Evolutionary conservation across 225 moss, liverwort and hornwort species (phyloP).

Genomic region (Marchantia paleacea): DNA sequence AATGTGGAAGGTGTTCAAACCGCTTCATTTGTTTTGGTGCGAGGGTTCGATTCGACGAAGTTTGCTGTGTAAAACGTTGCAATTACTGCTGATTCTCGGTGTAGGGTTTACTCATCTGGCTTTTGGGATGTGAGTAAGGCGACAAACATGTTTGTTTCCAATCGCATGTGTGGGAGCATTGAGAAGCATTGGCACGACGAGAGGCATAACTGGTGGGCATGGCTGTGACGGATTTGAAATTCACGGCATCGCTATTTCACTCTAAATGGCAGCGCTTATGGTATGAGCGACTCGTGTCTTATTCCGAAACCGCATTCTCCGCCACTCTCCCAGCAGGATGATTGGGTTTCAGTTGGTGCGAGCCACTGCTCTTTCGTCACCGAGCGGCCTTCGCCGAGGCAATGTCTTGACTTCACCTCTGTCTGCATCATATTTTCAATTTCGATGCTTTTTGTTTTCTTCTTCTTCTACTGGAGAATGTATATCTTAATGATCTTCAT

Average conservation of each 20-base stretch:
- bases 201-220: not conserved
- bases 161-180: not conserved
- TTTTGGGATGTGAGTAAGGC: not conserved
- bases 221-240: not conserved
- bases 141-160: not conserved
- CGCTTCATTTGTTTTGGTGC: no score
- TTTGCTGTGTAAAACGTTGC: no score
- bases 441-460: not conserved
- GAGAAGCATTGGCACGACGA: not conserved
- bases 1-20: no score
- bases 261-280: not conserved
- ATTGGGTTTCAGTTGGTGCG: conserved; percentile 6
- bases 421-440: not conserved
- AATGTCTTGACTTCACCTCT: not conserved
- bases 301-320: not conserved
- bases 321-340: conserved; percentile 9
- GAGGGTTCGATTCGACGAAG: no score
- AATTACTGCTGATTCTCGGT: not conserved
- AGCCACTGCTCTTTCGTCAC: not conserved
- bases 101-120: not conserved
- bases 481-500: not conserved
- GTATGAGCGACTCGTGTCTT: not conserved
- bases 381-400: not conserved
- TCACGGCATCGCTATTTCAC: no score
- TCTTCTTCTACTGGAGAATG: not conserved